Base-by-base conservation (phyloP, 2,329 filamentous ascomycete genomes). In the Verticillium albo-atrum region DNA sequence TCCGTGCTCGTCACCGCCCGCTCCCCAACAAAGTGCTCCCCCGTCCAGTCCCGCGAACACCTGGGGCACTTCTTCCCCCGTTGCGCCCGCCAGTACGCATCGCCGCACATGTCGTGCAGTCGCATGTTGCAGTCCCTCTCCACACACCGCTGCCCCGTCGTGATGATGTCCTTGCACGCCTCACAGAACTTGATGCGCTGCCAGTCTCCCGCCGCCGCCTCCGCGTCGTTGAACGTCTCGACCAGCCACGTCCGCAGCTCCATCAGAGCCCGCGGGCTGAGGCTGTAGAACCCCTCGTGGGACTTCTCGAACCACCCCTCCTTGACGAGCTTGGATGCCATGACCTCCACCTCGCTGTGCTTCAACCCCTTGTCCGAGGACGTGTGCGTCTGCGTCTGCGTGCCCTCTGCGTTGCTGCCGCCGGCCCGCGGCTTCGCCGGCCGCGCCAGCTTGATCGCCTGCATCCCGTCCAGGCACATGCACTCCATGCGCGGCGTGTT, bases 91-190 rank as follows among this genome's bases (percentile, higher is more conserved):
- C 92, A 96, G 71, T 89, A 92, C 28, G 85, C 86, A 14, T 85
- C 82, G 59, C 86, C 81, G 71, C 92, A 97, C 56, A 88, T 85
- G 63, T 92, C 84, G 71, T 97, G 93, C 17, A 97, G 73, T 12
- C 93, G 81, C 12, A 87, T 81, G 30, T 75, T 78, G 71, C 93
- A 97, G 23, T 86, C 81, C 37, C 82, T 75, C 61, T 89, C 82
- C 2, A 80, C 73, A 74, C 93, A 97, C 58, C 93, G 83, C 79
- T 92, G 84, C 1, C 93, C 92, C 64, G 89, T 78, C 1, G 94
- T 99, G 47, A 98, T 85, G 62, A 98, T 89, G 64, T 97, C 92
- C 72, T 87, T 90, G 74, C 95, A 99, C 0, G 91, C 92, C 68
- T 89, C 85, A 71, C 95, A 99, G 63, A 88, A 86, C 75, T 95